A percentile compares a stretch with the other conserved stretches of the same genome.
Evolutionary conservation across 164 flowering plant genomes (phyloP).

Genomic region (Macadamia tetraphylla): DNA sequence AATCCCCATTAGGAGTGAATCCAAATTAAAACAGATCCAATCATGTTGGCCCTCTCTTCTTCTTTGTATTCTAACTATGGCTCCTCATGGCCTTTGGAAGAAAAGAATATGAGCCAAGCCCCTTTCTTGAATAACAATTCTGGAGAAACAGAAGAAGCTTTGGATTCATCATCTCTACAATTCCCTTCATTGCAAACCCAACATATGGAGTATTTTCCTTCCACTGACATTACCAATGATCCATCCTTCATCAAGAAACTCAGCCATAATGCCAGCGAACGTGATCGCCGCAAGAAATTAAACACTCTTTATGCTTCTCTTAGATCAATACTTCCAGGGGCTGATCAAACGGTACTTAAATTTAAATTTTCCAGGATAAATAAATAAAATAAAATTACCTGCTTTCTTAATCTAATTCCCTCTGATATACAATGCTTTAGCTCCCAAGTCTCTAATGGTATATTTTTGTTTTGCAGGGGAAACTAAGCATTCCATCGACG

Average conservation of each 20-base stretch:
- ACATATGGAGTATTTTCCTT: background rate
- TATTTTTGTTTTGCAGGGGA: constrained; percentile 32
- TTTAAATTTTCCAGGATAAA: no score
- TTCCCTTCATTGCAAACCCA: background rate
- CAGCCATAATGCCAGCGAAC: constrained; percentile 55
- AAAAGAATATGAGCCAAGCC: background rate
- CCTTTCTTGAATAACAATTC: background rate
- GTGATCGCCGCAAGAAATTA: constrained; percentile 28
- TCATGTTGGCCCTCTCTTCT: constrained; percentile 15
- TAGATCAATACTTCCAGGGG: constrained; percentile 27
- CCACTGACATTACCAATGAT: background rate
- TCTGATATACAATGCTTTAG: background rate
- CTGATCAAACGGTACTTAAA: constrained; percentile 44
- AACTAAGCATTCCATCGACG: constrained; percentile 55
- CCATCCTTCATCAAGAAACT: constrained; percentile 36
- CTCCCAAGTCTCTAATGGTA: background rate
- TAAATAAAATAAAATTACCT: background rate
- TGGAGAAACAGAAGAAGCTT: background rate
- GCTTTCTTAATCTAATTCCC: background rate
- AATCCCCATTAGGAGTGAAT: no score
- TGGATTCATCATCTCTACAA: background rate
- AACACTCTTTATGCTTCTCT: constrained; percentile 37
- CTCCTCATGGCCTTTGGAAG: constrained; percentile 14
- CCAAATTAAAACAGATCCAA: background rate
- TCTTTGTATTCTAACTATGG: constrained; percentile 18